Conservation (phyloP, 2,329 filamentous ascomycete species). For the Erysiphe pulchra region DNA sequence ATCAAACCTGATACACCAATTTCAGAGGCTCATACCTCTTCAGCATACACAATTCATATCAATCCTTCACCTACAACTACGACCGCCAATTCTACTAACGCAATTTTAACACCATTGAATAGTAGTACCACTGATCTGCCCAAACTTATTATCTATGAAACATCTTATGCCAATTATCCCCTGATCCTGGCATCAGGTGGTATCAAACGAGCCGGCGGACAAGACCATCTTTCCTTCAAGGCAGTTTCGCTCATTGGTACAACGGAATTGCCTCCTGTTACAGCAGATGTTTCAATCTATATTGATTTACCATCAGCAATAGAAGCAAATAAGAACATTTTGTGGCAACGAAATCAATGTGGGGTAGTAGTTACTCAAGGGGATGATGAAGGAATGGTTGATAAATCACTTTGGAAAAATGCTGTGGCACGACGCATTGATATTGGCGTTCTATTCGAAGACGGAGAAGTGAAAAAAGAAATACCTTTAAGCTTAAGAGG, state of each 20-base stretch:
- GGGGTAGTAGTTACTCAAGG: conserved; percentile 15
- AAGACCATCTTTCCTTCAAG: conserved; percentile 11
- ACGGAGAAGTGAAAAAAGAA: conserved; percentile 19
- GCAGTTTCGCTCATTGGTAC: conserved; percentile 13
- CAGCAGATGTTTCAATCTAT: conserved; percentile 19
- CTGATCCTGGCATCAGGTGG: conserved; percentile 17
- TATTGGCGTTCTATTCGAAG: conserved; percentile 18
- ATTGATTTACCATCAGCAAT: conserved; percentile 16
- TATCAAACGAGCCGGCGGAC: conserved; percentile 18
- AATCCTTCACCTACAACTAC: conserved; percentile 6
- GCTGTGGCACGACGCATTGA: conserved; percentile 18
- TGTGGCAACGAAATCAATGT: conserved; percentile 16
- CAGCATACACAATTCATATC: conserved; percentile 16
- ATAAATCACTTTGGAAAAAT: conserved; percentile 17
- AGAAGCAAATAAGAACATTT: conserved; percentile 12
- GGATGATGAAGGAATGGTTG: conserved; percentile 10
- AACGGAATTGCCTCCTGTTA: conserved; percentile 10
- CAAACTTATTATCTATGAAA: conserved; percentile 19
- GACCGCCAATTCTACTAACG: conserved; percentile 4
- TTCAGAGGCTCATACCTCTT: conserved; percentile 8
- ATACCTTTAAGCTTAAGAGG: conserved; percentile 18
- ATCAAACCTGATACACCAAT: conserved; percentile 10
- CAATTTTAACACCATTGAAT: conserved; percentile 13
- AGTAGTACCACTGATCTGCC: conserved; percentile 16
- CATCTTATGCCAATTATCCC: conserved; percentile 20